phyloP scores from a whole-genome alignment of 345 rosid species.

The Geranium rotundifolium region DNA sequence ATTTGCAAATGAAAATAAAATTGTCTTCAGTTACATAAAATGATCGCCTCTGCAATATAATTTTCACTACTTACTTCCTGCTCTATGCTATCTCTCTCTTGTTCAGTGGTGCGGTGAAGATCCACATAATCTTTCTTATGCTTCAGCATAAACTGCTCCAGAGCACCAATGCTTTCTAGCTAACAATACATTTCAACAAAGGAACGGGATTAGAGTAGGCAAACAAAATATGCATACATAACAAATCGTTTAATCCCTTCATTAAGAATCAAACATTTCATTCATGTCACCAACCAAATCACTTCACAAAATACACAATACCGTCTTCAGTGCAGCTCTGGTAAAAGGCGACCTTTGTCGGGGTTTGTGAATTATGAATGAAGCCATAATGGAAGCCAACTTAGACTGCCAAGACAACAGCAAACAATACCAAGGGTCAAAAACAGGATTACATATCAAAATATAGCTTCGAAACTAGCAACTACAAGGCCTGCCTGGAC shows the following conservation, averaged over 20 bases:
- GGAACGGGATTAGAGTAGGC: neutral
- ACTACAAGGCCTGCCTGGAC: neutral
- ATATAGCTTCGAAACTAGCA: neutral
- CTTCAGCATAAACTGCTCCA: constrained; percentile 66
- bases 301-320: constrained; percentile 11
- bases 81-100: constrained; percentile 85
- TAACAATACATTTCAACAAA: constrained; percentile 8
- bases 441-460: too few species aligned
- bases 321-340: constrained; percentile 64
- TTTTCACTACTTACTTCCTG: constrained; percentile 54
- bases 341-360: constrained; percentile 50
- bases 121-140: constrained; percentile 82
- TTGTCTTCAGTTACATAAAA: neutral
- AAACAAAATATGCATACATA: neutral
- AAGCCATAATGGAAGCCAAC: constrained; percentile 66
- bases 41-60: neutral
- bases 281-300: neutral
- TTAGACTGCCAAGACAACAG: constrained; percentile 35
- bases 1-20: too few species aligned
- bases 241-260: neutral
- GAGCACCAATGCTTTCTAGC: constrained; percentile 63
- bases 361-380: constrained; percentile 73
- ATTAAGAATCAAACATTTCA: too few species aligned
- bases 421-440: neutral
- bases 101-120: constrained; percentile 67